Base-by-base conservation (phyloP, 2,329 filamentous ascomycete species). In the Thermothelomyces thermophilus region DNA sequence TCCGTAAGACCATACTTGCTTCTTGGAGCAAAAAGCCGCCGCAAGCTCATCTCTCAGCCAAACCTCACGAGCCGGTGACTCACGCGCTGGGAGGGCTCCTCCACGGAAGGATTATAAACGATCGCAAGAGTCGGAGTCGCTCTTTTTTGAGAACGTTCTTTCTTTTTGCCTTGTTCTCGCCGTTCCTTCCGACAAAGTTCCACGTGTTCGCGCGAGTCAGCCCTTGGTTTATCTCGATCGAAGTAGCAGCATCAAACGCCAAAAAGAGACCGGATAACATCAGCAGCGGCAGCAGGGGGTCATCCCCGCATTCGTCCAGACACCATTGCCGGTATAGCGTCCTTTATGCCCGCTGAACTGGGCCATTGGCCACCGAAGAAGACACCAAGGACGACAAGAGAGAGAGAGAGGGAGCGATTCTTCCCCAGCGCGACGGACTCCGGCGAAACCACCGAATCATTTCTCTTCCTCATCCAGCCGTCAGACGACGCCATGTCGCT, bases 401-500 rank as follows among this genome's bases (percentile, higher is more conserved):
- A 8, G 13, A n/a, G 33, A n/a, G 11, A 20, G 8, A 22, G 19
- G 22, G 14, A n/a, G 4, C 31, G 4, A 3, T 14, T 28, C 22
- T 7, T 30, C 28, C 22, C 16, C 4, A 13, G 33, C 5, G 10
- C 41, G 4, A 3, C 19, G 3, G 6, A 30, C 10, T 10, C 33
- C 6, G 6, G 13, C 7, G 33, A 16, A 4, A 35, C 16, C 10
- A 24, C 22, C 13, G 24, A 26, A n/a, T 10, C 36, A 16, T 11
- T 28, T 2, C 8, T 24, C 17, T 17, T 13, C 19, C 13, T 26
- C 5, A n/a, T 16, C 10, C 19, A 41, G 24, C 11, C n/a, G 26
- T 10, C n/a, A 5, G 28, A 40, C 45, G 10, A n/a, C 41, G 33
- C 4, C 37, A 48, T 48, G 46, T 28, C 30, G 20, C 56, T 59